Evolutionary conservation across 331 rosid species (phyloP), one percentile per base, ranked within the genome.

Genomic region (Spiraea crenata): DNA sequence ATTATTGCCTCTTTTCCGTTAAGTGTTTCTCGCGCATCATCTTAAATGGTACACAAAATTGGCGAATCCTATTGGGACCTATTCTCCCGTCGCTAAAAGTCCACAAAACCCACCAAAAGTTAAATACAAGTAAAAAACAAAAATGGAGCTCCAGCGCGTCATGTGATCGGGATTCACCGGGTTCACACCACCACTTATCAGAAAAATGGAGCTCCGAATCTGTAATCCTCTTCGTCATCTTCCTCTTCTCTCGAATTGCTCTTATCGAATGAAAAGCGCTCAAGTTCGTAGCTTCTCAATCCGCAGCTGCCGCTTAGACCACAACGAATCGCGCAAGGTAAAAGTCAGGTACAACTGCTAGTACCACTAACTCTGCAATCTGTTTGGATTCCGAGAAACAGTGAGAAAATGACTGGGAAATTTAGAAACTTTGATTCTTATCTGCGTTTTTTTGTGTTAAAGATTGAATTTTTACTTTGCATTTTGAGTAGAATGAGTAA

Each of bases 261-360:
- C 85, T 56, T 5, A 79, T 35, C 61, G 72, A 49, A 44, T 57
- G 17, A 47, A 51, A 40, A 39, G 73, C 25, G 25, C 65, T 47
- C 70, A 14, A 69, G 6, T 59, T 38, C 74, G 83, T 66, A 79
- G 78, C 8, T 46, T 82, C 12, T 16, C 82, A 0, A 84, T 90
- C 70, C 89, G 84, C 69, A 84, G 83, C 77, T 74, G 65, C 67
- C 73, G 57, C 9, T 42, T 67, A 10, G 82, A 76, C 20, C 47
- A 70, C 61, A 76, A 16, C 5, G 70, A 88, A 40, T 71, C 92
- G 0, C 88, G 72, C 82, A 88, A 88, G 96, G 98, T 88, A 7
- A 60, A 25, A 37, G 10, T 10, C 20, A 57, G 4, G 38, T 46
- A 67, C 39, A n/a, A 14, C 15, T 37, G 62, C 12, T 20, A 41